Percentiles rank a stretch among this genome's conserved stretches.
Conservation (phyloP, 345 rosid genomes). For the Melaleuca quinquenervia region DNA sequence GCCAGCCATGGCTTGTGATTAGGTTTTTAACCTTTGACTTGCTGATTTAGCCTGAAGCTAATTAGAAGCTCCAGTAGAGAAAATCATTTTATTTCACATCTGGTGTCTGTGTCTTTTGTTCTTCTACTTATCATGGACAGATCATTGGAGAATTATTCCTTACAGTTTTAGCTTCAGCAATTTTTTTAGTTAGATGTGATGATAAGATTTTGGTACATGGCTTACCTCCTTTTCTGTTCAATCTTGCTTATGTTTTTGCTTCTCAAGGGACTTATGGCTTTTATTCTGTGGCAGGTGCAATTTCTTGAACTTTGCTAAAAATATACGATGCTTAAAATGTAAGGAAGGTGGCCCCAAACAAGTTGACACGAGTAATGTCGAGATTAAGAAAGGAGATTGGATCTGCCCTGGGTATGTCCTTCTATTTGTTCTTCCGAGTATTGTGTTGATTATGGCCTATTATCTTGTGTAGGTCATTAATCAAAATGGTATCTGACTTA, state of each 20-base stretch:
- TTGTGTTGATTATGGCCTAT: background rate
- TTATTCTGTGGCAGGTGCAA: slow-evolving; percentile 33
- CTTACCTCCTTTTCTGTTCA: background rate
- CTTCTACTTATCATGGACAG: background rate
- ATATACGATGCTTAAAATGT: slow-evolving; percentile 31
- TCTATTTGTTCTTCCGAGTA: background rate
- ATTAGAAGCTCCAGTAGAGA: background rate
- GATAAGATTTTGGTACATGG: background rate
- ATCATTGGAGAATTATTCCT: background rate
- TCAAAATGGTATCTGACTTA: background rate
- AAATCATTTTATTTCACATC: background rate
- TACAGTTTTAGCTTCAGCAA: background rate
- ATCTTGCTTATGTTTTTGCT: background rate
- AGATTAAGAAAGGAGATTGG: slow-evolving; percentile 69
- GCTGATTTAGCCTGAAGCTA: background rate
- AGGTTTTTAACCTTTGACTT: background rate
- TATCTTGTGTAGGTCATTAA: background rate
- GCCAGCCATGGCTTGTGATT: background rate
- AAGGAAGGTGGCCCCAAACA: slow-evolving; percentile 27
- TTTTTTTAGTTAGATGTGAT: background rate
- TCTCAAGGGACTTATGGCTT: background rate
- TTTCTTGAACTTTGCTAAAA: slow-evolving; percentile 40
- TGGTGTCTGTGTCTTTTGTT: background rate
- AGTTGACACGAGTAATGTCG: slow-evolving; percentile 4
- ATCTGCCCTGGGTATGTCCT: slow-evolving; percentile 52